Conservation (phyloP, 106 monocot species). For the Amphibolis antarctica region DNA sequence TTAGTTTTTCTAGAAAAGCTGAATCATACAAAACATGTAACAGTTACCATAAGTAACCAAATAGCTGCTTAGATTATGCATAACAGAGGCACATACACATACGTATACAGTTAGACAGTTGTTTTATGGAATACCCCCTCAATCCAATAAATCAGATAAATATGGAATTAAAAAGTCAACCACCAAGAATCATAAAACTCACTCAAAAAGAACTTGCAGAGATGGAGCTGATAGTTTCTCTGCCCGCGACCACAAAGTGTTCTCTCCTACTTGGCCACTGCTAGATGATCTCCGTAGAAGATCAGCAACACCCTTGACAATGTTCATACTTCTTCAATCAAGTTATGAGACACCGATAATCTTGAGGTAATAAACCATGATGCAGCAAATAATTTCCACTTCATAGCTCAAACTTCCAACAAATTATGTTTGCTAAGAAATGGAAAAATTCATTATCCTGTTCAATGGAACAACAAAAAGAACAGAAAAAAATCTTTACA, state of each 20-base stretch:
- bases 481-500: too few species aligned
- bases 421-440: too few species aligned
- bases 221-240: constrained; percentile 65
- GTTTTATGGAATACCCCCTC: too few species aligned
- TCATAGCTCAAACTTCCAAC: too few species aligned
- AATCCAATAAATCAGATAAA: neutral
- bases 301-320: constrained; percentile 93
- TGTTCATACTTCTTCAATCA: constrained; percentile 44
- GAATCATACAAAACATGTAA: too few species aligned
- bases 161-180: neutral
- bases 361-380: neutral
- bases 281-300: constrained; percentile 71
- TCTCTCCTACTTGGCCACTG: constrained; percentile 39
- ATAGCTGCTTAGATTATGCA: too few species aligned
- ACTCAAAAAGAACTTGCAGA: constrained; percentile 60
- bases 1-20: too few species aligned
- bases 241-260: constrained; percentile 16
- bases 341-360: neutral
- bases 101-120: too few species aligned
- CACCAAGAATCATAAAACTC: neutral
- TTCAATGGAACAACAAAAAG: too few species aligned
- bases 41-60: too few species aligned
- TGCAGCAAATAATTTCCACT: neutral
- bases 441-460: too few species aligned
- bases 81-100: too few species aligned